Conservation (phyloP, 164 flowering plant species). For the Platanus orientalis region DNA sequence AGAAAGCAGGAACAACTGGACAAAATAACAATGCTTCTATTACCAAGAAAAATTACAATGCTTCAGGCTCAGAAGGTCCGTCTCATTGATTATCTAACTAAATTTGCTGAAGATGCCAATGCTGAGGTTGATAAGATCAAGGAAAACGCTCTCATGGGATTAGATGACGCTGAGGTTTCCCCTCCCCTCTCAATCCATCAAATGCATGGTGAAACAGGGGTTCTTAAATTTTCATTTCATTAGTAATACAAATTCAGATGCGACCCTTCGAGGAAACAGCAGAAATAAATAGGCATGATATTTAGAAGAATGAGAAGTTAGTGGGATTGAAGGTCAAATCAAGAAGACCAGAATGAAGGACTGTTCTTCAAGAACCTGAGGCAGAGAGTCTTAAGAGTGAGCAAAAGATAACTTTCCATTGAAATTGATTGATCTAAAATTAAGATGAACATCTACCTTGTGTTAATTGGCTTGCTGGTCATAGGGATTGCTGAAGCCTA, state of each 20-base stretch:
- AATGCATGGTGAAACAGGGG: conserved; percentile 2
- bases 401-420: conserved; percentile 32
- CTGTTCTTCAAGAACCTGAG: conserved; percentile 72
- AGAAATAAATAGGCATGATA: conserved; percentile 46
- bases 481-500: conserved; percentile 41
- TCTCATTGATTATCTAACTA: conserved; percentile 69
- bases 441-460: conserved; percentile 69
- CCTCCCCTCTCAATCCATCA: conserved; percentile 9
- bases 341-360: conserved; percentile 67
- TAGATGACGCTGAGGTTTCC: conserved; percentile 60
- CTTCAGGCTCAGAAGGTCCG: conserved; percentile 81
- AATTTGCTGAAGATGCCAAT: conserved; percentile 84
- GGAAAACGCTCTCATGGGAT: conserved; percentile 62
- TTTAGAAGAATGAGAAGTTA: conserved; percentile 52
- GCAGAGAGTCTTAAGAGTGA: conserved; percentile 35
- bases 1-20: conserved; percentile 72
- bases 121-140: no score
- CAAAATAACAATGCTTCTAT: no score
- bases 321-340: conserved; percentile 58
- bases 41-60: conserved; percentile 71
- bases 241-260: conserved; percentile 76
- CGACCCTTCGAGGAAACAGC: conserved; percentile 68
- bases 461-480: conserved; percentile 43
- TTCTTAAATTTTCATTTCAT: conserved; percentile 27
- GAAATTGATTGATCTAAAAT: conserved; percentile 48